Evolutionary conservation across 495 filamentous ascomycete species (phyloP), one percentile per base, ranked within the genome.

Genomic region (Parathielavia appendiculata): DNA sequence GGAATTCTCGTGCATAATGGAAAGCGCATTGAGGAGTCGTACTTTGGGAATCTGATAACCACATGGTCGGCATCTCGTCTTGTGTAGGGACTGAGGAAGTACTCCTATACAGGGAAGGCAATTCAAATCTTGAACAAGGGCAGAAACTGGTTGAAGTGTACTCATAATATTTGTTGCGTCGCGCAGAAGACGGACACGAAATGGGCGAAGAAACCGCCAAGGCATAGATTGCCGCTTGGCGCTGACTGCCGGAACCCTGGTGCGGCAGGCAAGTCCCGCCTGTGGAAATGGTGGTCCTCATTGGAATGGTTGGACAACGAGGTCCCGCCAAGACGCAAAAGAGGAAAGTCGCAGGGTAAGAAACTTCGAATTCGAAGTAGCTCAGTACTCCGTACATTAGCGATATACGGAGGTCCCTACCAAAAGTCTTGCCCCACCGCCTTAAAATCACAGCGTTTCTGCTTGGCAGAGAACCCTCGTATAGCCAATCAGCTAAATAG

Each of bases 1-100:
- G 34, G 39, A 43, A 11, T 16, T 32, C 7, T 30, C 26, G 26
- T 6, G n/a, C 16, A 20, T 12, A 32, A n/a, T n/a, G n/a, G n/a
- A n/a, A 22, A 38, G 49, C 16, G 17, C 2, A 22, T 47, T 38
- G 8, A 36, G 36, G 20, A 53, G 17, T 77, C 86, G 67, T 79
- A 97, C 93, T 98, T 76, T 98, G 93, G 60, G 86, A 82, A 70
- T 98, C 93, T 63, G 91, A 88, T 60, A 98, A 79, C 93, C 93
- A 98, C 87, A 95, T 95, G 57, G 87, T 72, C 54, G 74, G 68
- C 73, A 77, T 79, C 40, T 66, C 73, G 56, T 44, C 54, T 17
- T 17, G 49, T 2, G 17, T 39, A 11, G 7, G 1, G 11, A 17
- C 0, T 32, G 8, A 26, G 5, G 16, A n/a, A 5, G 14, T 49